A percentile compares a stretch with the other conserved stretches of the same genome.
Conservation (phyloP, 2,329 filamentous ascomycete genomes). For the Fusarium domesticum region DNA sequence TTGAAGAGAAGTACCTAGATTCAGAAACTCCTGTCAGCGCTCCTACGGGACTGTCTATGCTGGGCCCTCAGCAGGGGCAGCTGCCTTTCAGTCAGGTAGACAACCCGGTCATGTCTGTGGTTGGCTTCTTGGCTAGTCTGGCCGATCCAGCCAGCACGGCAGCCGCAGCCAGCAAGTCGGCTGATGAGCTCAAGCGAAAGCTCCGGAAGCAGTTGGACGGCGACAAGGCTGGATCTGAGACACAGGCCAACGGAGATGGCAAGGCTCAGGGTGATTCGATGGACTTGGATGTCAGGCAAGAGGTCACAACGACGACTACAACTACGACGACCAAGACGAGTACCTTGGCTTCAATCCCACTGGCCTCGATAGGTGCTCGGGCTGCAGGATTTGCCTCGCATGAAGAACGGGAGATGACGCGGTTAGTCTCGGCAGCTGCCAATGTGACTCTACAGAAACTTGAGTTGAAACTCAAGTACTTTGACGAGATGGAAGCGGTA, state of each 20-base stretch:
- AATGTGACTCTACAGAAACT: constrained; percentile 95
- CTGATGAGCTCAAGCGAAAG: constrained; percentile 78
- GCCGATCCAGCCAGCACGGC: constrained; percentile 88
- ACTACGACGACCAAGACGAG: constrained; percentile 46
- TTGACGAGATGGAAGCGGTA: constrained; percentile 91
- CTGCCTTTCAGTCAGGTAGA: constrained; percentile 89
- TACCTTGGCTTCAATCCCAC: constrained; percentile 70
- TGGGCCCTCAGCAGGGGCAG: constrained; percentile 72
- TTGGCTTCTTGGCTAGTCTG: constrained; percentile 88
- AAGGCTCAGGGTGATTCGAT: constrained; percentile 60
- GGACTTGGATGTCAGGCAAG: constrained; percentile 59
- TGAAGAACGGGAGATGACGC: constrained; percentile 94
- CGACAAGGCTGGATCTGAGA: constrained; percentile 36
- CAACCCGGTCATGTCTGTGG: constrained; percentile 94
- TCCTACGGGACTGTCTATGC: constrained; percentile 58
- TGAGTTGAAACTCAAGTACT: constrained; percentile 92
- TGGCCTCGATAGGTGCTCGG: constrained; percentile 82
- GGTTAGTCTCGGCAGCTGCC: constrained; percentile 84
- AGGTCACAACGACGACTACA: constrained; percentile 51
- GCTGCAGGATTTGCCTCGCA: constrained; percentile 87
- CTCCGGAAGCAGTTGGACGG: constrained; percentile 75
- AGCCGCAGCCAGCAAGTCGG: constrained; percentile 82
- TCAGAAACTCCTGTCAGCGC: constrained; percentile 57
- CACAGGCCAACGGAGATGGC: constrained; percentile 58
- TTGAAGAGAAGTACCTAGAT: constrained; percentile 95